Base-by-base conservation (phyloP, 2,329 filamentous ascomycete genomes). In the Orbilia blumenaviensis region DNA sequence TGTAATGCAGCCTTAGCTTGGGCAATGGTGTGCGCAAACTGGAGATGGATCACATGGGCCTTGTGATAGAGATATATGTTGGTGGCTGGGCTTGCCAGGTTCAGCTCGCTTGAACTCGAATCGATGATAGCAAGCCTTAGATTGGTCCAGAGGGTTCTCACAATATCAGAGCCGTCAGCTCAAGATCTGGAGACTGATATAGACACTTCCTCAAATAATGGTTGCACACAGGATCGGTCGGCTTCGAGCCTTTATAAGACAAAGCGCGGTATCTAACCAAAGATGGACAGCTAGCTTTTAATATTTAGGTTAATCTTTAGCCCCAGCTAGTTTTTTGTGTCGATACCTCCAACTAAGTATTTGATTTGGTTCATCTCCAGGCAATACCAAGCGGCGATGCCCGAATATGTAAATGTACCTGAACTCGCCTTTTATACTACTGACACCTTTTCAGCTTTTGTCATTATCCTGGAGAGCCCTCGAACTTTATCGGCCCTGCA, bases 31-130 rank as follows among this genome's bases (percentile, higher is more conserved):
- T 50, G 23, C 12, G 6, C 46, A 34, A 34, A 54, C 27, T 25
- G 52, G 18, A 38, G 52, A 38, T 32, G 32, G 32, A 56, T 56
- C 52, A 56, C 52, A 56, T 56, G 32, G 52, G 3, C 8, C 32
- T 36, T 3, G 9, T 27, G 44, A 48, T 48, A 14, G 16, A 27
- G 29, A 14, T 34, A 9, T 21, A 34, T 48, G 18, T 14, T 10
- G 32, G 32, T 56, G 52, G 52, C 32, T 56, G 52, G 52, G n/a
- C n/a, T 50, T 1, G 12, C 42, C 14, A 50, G 46, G 48, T 36
- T 54, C 52, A 10, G 32, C 52, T 56, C 52, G 52, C 52, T 38
- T 56, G 50, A 18, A 16, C 21, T 23, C 18, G 16, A 7, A 3
- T 10, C 9, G 42, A 21, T 10, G 42, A 12, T 42, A 44, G 18